Evolutionary conservation across 257 asterid species (phyloP).

Genomic region (Nicotiana tabacum): DNA sequence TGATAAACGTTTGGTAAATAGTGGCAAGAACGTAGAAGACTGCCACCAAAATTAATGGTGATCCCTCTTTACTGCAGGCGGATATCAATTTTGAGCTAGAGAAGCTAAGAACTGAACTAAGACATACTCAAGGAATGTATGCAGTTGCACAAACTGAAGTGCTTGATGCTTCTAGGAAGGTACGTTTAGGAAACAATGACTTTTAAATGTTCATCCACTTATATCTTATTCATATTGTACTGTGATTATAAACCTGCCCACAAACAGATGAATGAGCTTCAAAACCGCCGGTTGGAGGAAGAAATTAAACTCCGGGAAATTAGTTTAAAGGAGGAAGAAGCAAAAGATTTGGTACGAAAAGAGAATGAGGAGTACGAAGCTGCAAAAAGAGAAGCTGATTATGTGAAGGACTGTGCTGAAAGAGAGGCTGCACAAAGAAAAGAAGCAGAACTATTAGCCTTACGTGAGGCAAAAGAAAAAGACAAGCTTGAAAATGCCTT

Average conservation of each 20-base stretch:
- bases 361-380: slow-evolving; percentile 57
- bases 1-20: too few relatives aligned
- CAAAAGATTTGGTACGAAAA: slow-evolving; percentile 48
- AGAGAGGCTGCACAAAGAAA: slow-evolving; percentile 66
- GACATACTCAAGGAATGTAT: slow-evolving; percentile 74
- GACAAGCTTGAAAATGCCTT: slow-evolving; percentile 62
- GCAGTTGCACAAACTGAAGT: slow-evolving; percentile 81
- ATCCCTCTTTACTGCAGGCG: slow-evolving; percentile 32
- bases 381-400: slow-evolving; percentile 60
- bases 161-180: slow-evolving; percentile 79
- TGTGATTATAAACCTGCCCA: slow-evolving; percentile 7
- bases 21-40: too few relatives aligned
- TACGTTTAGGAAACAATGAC: slow-evolving; percentile 18
- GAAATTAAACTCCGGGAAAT: slow-evolving; percentile 49
- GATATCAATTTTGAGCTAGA: slow-evolving; percentile 63
- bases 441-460: slow-evolving; percentile 57
- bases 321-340: slow-evolving; percentile 71
- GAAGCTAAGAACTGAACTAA: slow-evolving; percentile 72
- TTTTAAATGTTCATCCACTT: not conserved
- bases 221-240: not conserved
- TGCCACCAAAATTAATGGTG: too few relatives aligned
- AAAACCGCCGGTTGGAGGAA: slow-evolving; percentile 59
- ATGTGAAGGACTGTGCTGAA: slow-evolving; percentile 52
- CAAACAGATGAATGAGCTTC: slow-evolving; percentile 59
- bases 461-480: slow-evolving; percentile 52